phyloP scores from a whole-genome alignment of 768 basidiomycete species.

The Termitomyces sp. region DNA sequence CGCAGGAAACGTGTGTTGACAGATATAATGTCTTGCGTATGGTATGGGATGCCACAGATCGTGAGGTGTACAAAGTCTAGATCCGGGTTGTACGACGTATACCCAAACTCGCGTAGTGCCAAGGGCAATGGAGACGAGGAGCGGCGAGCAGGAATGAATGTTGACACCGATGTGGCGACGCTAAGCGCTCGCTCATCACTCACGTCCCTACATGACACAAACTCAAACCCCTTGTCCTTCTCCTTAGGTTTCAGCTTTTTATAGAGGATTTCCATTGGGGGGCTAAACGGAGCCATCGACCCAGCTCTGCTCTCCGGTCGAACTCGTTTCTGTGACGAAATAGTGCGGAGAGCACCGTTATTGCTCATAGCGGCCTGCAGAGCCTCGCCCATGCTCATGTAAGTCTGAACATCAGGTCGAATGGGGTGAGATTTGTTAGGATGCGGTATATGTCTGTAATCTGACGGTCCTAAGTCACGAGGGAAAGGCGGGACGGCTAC shows the following conservation, averaged over 20 bases:
- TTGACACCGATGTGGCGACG: neutral
- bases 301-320: neutral
- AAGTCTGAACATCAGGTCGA: neutral
- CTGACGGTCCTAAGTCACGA: neutral
- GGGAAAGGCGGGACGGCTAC: slow-evolving; percentile 21
- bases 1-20: neutral
- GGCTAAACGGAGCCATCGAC: neutral
- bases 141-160: neutral
- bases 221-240: neutral
- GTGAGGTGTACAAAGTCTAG: neutral
- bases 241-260: neutral
- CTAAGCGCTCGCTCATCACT: neutral
- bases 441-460: slow-evolving; percentile 12
- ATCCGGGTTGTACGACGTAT: neutral
- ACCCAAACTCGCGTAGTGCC: neutral
- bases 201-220: neutral
- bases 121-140: neutral
- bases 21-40: neutral
- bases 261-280: neutral
- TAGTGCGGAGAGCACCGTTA: slow-evolving; percentile 4
- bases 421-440: neutral
- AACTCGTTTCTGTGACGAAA: neutral
- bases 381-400: slow-evolving; percentile 12
- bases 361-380: slow-evolving; percentile 10
- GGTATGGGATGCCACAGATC: neutral